Evolutionary conservation across 352 stramenopile species (phyloP).

Genomic region (Globisporangium recalcitrans): DNA sequence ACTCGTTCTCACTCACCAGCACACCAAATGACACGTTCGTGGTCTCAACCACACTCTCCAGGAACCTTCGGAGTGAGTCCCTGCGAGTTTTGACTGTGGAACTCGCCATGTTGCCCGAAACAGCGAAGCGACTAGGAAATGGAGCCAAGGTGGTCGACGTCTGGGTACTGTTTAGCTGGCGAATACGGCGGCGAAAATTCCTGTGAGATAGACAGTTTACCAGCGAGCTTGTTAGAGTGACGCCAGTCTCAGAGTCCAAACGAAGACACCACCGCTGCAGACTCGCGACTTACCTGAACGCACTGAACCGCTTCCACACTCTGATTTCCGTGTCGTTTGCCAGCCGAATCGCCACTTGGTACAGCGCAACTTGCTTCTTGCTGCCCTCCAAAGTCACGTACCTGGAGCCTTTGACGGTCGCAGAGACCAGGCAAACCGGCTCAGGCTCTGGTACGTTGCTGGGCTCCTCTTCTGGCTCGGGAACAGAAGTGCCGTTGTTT

Average conservation of each 20-base stretch:
- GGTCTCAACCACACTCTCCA: neutral
- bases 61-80: neutral
- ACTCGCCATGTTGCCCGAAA: neutral
- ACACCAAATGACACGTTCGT: neutral
- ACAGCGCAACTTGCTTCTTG: neutral
- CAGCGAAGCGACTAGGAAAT: neutral
- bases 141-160: neutral
- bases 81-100: neutral
- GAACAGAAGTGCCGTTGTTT: neutral
- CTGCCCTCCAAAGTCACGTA: neutral
- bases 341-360: neutral
- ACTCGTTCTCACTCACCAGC: neutral
- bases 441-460: too few relatives aligned
- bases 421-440: neutral
- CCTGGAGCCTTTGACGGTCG: neutral
- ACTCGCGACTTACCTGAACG: conserved; percentile 1
- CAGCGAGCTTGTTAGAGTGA: neutral
- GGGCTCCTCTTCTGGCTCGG: neutral
- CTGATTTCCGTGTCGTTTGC: neutral
- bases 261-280: neutral
- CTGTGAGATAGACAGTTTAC: neutral
- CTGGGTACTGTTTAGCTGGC: neutral
- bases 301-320: conserved; percentile 1
- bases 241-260: neutral
- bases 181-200: neutral